Base-by-base conservation (phyloP, 1,139 yeast genomes). In the Blastobotrys illinoisensis region DNA sequence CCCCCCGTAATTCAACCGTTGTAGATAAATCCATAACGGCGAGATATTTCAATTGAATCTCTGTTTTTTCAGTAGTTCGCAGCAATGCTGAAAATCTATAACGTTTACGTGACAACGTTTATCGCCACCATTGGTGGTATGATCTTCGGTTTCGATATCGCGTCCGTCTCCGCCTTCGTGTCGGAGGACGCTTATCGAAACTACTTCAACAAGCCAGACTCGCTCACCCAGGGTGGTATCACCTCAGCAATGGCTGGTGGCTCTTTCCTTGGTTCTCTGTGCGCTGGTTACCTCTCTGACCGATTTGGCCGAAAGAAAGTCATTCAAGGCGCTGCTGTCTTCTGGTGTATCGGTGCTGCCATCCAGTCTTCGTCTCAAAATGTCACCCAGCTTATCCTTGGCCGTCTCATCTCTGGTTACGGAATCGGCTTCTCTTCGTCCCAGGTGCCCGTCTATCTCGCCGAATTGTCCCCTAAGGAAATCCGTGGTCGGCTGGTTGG, bases 221-320 rank as follows among this genome's bases (percentile, higher is more conserved):
- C 73, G 6, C 72, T 88, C 52, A 77, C 90, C 0, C 85, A 83
- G 60, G 96, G 97, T 49, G 88, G 91, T 60, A 88, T 91, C 65
- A 91, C 98, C 0, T 87, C 96, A 20, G 91, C 97, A n/a, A 91
- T 97, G 54, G 88, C 97, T 1, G 79, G 91, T 52, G 98, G 98
- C 56, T 97, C 98, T 5, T 77, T 91, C 60, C 72, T 69, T 2
- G 73, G 72, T 9, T 69, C 74, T 9, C 56, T 71, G 5, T 54
- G 55, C 14, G 62, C 75, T 9, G 75, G 76, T 40, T 56, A 57
- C 47, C 28, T 72, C 11, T 95, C 96, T 48, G 96, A 91, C 68
- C 65, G 77, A 43, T 67, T 85, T 52, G 97, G 98, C 49, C 81
- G 97, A 67, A 85, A 82, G 64, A 82, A 83, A 14, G 83, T 86